A percentile compares a stretch with the other conserved stretches of the same genome.
phyloP scores from a whole-genome alignment of 495 filamentous ascomycete species.

The Platismatia glauca region DNA sequence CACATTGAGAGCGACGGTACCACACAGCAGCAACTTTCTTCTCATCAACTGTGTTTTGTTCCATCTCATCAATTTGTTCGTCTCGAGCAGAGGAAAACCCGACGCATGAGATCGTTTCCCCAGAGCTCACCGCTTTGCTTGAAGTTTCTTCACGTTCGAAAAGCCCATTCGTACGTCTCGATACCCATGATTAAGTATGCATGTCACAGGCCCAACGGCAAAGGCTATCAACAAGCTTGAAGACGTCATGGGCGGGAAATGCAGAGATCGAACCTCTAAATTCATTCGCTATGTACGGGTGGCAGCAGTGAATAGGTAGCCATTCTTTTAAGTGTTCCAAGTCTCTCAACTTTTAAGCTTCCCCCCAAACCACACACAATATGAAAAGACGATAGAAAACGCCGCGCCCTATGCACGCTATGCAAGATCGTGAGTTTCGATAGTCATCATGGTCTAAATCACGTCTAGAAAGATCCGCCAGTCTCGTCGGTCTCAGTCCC shows the following conservation, averaged over 20 bases:
- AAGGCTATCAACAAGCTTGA: too few relatives aligned
- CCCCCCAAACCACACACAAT: not conserved
- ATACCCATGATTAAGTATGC: not conserved
- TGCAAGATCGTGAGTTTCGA: not conserved
- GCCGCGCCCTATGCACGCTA: constrained; percentile 7
- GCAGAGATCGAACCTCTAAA: not conserved
- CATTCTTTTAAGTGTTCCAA: not conserved
- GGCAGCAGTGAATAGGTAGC: not conserved
- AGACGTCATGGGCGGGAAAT: too few relatives aligned
- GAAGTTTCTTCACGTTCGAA: too few relatives aligned
- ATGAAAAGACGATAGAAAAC: not conserved
- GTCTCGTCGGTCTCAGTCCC: constrained; percentile 27
- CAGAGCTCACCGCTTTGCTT: too few relatives aligned
- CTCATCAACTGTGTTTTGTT: too few relatives aligned
- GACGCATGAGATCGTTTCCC: too few relatives aligned
- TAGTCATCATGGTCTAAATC: not conserved
- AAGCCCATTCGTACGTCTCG: too few relatives aligned
- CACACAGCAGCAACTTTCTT: too few relatives aligned
- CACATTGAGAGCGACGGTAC: too few relatives aligned
- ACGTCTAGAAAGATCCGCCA: not conserved
- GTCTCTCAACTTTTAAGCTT: not conserved
- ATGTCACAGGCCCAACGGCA: too few relatives aligned
- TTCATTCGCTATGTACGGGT: not conserved
- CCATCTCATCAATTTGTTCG: too few relatives aligned
- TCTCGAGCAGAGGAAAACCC: too few relatives aligned